phyloP scores from a whole-genome alignment of 352 stramenopile species.

The Blastocystis sp. region DNA sequence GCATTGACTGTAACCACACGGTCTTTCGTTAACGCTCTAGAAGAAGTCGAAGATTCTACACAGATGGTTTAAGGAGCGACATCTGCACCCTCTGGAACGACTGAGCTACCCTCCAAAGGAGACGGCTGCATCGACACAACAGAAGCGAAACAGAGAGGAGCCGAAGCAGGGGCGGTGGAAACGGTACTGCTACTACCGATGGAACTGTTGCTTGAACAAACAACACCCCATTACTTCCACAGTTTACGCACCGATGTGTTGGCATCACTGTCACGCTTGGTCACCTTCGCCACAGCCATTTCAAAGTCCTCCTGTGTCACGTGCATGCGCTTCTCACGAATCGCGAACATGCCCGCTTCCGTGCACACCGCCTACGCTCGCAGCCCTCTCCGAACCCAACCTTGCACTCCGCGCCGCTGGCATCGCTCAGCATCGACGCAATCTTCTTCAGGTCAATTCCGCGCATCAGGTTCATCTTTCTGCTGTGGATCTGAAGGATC shows the following conservation, averaged over 20 bases:
- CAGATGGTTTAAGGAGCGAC: slow-evolving; percentile 27
- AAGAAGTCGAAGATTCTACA: slow-evolving; percentile 12
- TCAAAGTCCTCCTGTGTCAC: slow-evolving; percentile 99
- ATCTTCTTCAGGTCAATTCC: slow-evolving; percentile 96
- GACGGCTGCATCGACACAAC: neutral
- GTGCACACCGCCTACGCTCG: slow-evolving; percentile 87
- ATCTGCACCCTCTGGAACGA: slow-evolving; percentile 10
- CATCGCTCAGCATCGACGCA: slow-evolving; percentile 94
- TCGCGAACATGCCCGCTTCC: slow-evolving; percentile 98
- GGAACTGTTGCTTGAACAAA: slow-evolving; percentile 11
- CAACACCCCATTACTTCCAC: slow-evolving; percentile 87
- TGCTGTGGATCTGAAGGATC: slow-evolving; percentile 96
- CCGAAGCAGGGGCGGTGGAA: too few relatives aligned
- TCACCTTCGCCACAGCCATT: slow-evolving; percentile 99
- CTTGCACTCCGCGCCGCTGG: slow-evolving; percentile 96
- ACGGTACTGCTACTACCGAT: too few relatives aligned
- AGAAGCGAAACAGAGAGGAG: neutral
- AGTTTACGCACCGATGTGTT: slow-evolving; percentile 97
- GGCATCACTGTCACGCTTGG: slow-evolving; percentile 98
- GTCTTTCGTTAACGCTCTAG: neutral
- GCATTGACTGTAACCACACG: neutral
- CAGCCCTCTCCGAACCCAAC: slow-evolving; percentile 55
- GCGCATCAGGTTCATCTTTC: slow-evolving; percentile 97
- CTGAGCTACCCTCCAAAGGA: neutral
- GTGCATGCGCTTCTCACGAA: slow-evolving; percentile 95